These are phyloP conservation scores for Parietichytrium sp. DNA, from an alignment of 108 stramenopile genomes.

Conservation along the genomic window DNA sequence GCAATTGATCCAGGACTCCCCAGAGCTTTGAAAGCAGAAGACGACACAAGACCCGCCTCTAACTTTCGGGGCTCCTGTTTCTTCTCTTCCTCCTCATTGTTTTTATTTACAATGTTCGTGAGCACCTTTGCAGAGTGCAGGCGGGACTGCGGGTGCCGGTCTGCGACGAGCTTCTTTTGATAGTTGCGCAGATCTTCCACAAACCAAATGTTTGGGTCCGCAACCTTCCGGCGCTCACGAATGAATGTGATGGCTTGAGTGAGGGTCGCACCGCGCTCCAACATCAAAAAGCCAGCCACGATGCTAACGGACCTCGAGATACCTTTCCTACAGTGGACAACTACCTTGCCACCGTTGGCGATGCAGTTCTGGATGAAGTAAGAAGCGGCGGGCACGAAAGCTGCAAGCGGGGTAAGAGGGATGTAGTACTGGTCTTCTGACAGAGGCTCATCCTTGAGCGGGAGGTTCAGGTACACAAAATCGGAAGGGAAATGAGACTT, in stretches of 20 bases:
- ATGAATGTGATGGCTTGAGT: background rate
- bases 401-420: constrained; percentile 18
- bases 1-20: too few relatives aligned
- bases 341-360: background rate
- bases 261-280: constrained; percentile 28
- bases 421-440: constrained; percentile 16
- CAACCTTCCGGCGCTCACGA: constrained; percentile 23
- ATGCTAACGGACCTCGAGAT: constrained; percentile 27
- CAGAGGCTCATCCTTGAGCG: constrained; percentile 28
- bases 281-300: constrained; percentile 35
- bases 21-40: too few relatives aligned
- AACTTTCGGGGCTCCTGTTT: too few relatives aligned
- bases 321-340: constrained; percentile 24
- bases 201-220: constrained; percentile 23
- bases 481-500: constrained; percentile 10
- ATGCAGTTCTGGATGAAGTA: constrained; percentile 20
- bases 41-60: too few relatives aligned
- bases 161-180: constrained; percentile 19
- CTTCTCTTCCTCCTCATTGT: too few relatives aligned
- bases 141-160: too few relatives aligned
- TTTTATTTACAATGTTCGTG: too few relatives aligned
- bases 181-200: constrained; percentile 12
- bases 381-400: constrained; percentile 4
- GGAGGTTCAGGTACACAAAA: constrained; percentile 16
- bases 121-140: too few relatives aligned